Base-by-base conservation (phyloP, 2,329 filamentous ascomycete genomes). In the Biscogniauxia sp. region DNA sequence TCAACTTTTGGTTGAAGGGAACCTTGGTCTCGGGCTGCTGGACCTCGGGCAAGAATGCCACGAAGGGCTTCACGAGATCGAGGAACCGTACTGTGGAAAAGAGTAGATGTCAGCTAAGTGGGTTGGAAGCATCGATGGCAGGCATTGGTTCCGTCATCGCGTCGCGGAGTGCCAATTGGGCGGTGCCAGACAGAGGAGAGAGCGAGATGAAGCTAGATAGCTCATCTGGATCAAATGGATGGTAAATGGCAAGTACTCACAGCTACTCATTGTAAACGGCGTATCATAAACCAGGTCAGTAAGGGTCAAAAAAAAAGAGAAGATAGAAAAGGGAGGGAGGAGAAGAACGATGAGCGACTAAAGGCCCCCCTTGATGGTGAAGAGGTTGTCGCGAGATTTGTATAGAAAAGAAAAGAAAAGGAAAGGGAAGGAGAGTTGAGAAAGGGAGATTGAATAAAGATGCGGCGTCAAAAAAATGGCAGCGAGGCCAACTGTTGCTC, bases 11-110 rank as follows among this genome's bases (percentile, higher is more conserved):
- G 85, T 98, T 96, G 89, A 99, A 99, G 70, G 93, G 92, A 61
- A 97, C 90, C 85, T 97, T 98, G 78, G 93, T 97, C 83, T 99
- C 95, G 71, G 95, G 95, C 76, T 96, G 90, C 83, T 94, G 91
- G 81, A 99, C 95, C 90, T 99, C 95, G 76, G 95, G 95, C 79
- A 99, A 91, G 87, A 98, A 93, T 84, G 95, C 94, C 85, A 96
- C 92, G 79, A 99, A 99, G 76, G 95, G 95, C 83, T 99, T 99
- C 84, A 99, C 95, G 79, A 98, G 87, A 82, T 99, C 95, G 84
- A 99, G 94, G 78, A 99, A 99, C 79, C 95, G 93, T 82, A 99
- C 94, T 98, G 74, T 61, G 45, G 57, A 13, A 32, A 7, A 7
- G 28, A 32, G 28, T 7, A 58, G 60, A 56, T 5, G 66, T 75